These are phyloP conservation scores for Phytophthora pinifolia DNA, from an alignment of 352 stramenopile species.

Conservation along the genomic window DNA sequence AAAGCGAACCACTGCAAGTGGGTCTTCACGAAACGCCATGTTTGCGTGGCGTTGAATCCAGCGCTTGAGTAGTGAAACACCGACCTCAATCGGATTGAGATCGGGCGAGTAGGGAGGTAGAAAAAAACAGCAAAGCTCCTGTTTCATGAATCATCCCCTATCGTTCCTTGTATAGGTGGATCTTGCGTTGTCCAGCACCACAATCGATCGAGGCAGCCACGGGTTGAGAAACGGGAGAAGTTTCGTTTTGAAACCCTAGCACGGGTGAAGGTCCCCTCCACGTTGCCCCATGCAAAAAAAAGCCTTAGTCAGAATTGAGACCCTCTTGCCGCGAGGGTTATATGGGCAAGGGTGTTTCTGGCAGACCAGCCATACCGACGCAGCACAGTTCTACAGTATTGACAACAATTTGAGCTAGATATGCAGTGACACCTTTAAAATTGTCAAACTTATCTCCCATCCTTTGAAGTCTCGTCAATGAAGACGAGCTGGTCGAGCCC, in stretches of 20 bases:
- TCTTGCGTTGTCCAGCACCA: conserved; percentile 27
- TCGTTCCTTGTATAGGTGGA: conserved; percentile 17
- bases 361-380: conserved; percentile 18
- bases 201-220: conserved; percentile 23
- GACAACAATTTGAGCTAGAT: not conserved
- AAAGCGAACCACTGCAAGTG: no score
- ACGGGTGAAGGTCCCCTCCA: conserved; percentile 17
- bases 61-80: no score
- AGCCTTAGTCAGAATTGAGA: conserved; percentile 23
- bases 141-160: conserved; percentile 2
- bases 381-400: not conserved
- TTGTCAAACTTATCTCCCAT: not conserved
- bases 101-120: not conserved
- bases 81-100: no score
- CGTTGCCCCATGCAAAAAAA: conserved; percentile 15
- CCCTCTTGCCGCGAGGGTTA: conserved; percentile 11
- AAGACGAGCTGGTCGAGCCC: conserved; percentile 10
- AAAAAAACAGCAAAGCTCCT: conserved; percentile 10
- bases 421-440: not conserved
- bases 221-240: conserved; percentile 23
- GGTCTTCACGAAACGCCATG: no score
- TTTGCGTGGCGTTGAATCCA: no score
- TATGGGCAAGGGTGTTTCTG: conserved; percentile 14
- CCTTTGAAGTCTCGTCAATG: conserved; percentile 5
- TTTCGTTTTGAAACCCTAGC: conserved; percentile 8